phyloP scores from a whole-genome alignment of 805 yeast species.

The Saturnispora bothae region DNA sequence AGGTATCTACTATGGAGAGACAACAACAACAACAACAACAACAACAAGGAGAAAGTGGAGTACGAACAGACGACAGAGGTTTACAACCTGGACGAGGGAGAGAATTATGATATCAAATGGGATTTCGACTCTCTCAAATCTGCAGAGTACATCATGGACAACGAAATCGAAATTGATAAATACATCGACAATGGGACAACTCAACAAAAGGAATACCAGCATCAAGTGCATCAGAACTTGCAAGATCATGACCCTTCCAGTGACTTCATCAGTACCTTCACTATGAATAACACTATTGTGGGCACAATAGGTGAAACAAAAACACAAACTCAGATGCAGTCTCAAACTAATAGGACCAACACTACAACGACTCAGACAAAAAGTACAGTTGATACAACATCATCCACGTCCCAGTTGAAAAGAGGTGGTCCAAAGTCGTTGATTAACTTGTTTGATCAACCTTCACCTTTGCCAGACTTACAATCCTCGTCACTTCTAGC shows the following conservation, averaged over 20 bases:
- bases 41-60: constrained; percentile 42
- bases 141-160: constrained; percentile 62
- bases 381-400: constrained; percentile 2
- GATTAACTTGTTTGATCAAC: constrained; percentile 27
- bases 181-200: background rate
- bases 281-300: constrained; percentile 15
- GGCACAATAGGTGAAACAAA: constrained; percentile 11
- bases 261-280: constrained; percentile 12
- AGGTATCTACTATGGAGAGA: constrained; percentile 71
- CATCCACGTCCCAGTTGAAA: constrained; percentile 9
- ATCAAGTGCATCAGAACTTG: background rate
- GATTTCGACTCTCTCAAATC: constrained; percentile 78
- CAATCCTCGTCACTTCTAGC: constrained; percentile 14
- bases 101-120: constrained; percentile 55
- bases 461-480: constrained; percentile 40
- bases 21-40: constrained; percentile 44
- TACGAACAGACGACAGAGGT: constrained; percentile 21
- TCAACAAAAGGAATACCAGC: background rate
- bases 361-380: background rate
- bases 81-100: constrained; percentile 19
- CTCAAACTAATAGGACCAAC: constrained; percentile 1
- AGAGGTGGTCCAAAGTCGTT: constrained; percentile 65
- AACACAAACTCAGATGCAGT: constrained; percentile 12
- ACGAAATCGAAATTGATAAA: constrained; percentile 36
- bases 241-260: constrained; percentile 8